Percentiles rank a stretch among this genome's conserved stretches.
phyloP scores from a whole-genome alignment of 441 rosid species.

The Adansonia gregorii region DNA sequence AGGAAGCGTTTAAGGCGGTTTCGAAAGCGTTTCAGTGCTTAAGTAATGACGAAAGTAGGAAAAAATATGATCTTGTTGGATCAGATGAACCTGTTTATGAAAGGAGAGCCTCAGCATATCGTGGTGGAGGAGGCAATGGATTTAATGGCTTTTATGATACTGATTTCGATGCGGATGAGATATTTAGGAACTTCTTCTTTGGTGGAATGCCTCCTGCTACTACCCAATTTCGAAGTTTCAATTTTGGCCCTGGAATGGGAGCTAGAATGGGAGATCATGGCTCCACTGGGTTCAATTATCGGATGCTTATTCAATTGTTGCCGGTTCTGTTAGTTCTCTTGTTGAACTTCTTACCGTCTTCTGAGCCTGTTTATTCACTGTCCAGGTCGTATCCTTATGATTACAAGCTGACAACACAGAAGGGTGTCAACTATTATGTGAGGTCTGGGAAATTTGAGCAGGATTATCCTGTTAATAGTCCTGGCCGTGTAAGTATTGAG shows the following conservation, averaged over 20 bases:
- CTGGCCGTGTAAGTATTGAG: constrained; percentile 59
- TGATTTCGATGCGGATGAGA: constrained; percentile 89
- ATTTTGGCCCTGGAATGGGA: constrained; percentile 63
- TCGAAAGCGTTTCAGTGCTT: constrained; percentile 93
- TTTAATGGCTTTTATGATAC: constrained; percentile 71
- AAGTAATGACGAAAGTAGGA: constrained; percentile 65
- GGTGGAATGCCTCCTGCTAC: constrained; percentile 84
- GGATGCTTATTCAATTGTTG: constrained; percentile 69
- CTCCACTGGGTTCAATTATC: constrained; percentile 66
- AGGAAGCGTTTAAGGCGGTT: constrained; percentile 85
- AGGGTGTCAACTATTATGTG: constrained; percentile 79
- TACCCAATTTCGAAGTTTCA: constrained; percentile 72
- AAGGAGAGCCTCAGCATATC: constrained; percentile 44
- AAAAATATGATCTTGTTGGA: constrained; percentile 74
- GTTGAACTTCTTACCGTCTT: constrained; percentile 73
- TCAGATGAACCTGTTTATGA: constrained; percentile 75
- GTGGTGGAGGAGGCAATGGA: constrained; percentile 41
- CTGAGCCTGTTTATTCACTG: constrained; percentile 71
- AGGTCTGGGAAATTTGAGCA: constrained; percentile 74
- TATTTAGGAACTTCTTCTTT: constrained; percentile 88
- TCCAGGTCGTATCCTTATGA: constrained; percentile 76
- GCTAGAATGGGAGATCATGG: constrained; percentile 57
- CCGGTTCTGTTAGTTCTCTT: constrained; percentile 74
- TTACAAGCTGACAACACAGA: constrained; percentile 66
- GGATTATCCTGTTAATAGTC: constrained; percentile 59